Evolutionary conservation across 371 early-diverging fungal species (phyloP), one percentile per base, ranked within the genome.

Genomic region (Mucor circinelloides): DNA sequence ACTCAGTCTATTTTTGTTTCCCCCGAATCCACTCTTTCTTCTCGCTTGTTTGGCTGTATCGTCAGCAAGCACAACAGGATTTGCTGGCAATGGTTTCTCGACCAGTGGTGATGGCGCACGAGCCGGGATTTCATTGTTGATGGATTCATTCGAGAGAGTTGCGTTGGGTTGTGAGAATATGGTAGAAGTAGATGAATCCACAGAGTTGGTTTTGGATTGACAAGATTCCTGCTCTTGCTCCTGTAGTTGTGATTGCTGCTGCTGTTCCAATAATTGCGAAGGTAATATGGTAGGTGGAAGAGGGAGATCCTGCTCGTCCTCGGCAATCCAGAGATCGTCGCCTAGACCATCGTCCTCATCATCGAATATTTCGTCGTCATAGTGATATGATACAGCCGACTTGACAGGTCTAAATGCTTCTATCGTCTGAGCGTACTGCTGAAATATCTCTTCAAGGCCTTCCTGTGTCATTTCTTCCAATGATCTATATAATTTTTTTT

Each of bases 381-480:
- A 59, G 19, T 75, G 69, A 44, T 73, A 63, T 23, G 75, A 31
- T 2, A 32, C 36, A 17, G 27, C 21, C 0, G 34, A 31, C 34
- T 68, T 69, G 19, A 80, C 44, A n/a, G 78, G 77, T 63, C 79
- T 69, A 55, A 78, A 80, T 0, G 79, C 72, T 66, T 83, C 83
- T 50, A 83, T 83, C 7, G 78, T 79, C 27, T 80, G 81, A 31
- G 70, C 73, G 63, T 83, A 83, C 56, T 79, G 79, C 2, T 69
- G 71, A 66, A 83, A 80, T 48, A 83, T 83, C 40, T 74, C 72
- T 68, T 83, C 83, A 21, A 83, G 42, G 2, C 72, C 72, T 60
- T 80, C 77, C 60, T 83, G 83, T 17, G 83, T 80, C 81, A 80
- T 83, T 44, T 79, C 76, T 36, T 74, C 70, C 13, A 83, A 59